Evolutionary conservation across 768 basidiomycete species (phyloP).

Genomic region (Suillus brevipes): DNA sequence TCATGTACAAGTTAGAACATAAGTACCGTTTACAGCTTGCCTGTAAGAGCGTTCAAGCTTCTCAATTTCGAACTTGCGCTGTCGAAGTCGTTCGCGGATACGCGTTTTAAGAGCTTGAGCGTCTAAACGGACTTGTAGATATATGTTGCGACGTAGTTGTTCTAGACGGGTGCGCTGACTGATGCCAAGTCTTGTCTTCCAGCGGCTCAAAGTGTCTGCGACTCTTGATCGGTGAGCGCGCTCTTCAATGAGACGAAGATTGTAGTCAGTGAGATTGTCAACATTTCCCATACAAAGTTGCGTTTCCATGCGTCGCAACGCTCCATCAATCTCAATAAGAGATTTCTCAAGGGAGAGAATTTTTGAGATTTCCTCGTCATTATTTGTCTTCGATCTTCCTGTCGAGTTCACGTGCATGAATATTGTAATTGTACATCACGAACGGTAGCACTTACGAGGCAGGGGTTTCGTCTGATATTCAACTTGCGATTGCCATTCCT

Average conservation of each 20-base stretch:
- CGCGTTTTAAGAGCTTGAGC: background rate
- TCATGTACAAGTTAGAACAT: background rate
- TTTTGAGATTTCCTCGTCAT: background rate
- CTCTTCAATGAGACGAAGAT: background rate
- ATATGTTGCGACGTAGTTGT: background rate
- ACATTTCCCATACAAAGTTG: background rate
- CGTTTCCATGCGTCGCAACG: background rate
- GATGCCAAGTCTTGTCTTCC: background rate
- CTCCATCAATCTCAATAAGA: background rate
- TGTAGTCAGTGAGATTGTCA: background rate
- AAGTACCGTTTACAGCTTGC: background rate
- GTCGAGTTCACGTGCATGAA: background rate
- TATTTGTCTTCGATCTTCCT: background rate
- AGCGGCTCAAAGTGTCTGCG: background rate
- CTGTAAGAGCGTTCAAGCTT: background rate
- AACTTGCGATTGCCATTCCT: conserved; percentile 13
- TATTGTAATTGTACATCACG: background rate
- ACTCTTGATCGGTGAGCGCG: background rate
- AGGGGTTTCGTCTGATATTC: conserved; percentile 2
- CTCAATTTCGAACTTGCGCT: background rate
- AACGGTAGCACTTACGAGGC: background rate
- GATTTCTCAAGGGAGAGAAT: background rate
- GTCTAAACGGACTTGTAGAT: background rate
- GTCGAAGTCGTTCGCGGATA: background rate
- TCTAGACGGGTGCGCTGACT: background rate